Evolutionary conservation across 2,329 filamentous ascomycete species (phyloP).

Genomic region (Penicillium sp.): DNA sequence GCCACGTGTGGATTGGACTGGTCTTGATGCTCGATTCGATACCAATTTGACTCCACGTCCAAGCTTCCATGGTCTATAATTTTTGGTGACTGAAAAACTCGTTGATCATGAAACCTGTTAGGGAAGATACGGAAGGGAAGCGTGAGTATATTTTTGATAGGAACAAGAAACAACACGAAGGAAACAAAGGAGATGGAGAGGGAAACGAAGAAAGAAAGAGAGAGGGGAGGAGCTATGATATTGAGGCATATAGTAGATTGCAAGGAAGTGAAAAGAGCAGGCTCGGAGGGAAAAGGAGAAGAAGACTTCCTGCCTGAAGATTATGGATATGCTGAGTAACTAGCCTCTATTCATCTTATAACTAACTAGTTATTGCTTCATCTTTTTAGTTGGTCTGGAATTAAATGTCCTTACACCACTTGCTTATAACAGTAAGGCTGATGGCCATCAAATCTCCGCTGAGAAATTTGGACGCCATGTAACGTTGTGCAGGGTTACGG

Average conservation of each 20-base stretch:
- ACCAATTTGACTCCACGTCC: too few species aligned
- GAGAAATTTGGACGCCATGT: background rate
- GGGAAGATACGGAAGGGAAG: background rate
- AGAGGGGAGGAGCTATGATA: background rate
- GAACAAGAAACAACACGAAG: background rate
- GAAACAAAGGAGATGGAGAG: background rate
- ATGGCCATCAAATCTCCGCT: background rate
- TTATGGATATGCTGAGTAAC: too few species aligned
- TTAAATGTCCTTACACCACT: background rate
- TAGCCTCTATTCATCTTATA: background rate
- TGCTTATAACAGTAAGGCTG: background rate
- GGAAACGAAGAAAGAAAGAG: background rate
- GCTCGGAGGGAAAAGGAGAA: background rate
- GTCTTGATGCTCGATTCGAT: background rate
- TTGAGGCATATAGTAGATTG: background rate
- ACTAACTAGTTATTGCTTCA: background rate
- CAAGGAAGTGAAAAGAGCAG: background rate
- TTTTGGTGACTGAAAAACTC: too few species aligned
- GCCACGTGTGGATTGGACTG: too few species aligned
- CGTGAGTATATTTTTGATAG: background rate
- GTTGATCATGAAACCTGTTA: too few species aligned
- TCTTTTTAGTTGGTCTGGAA: background rate
- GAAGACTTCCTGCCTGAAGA: too few species aligned
- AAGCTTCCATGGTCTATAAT: background rate
- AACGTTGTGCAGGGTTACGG: background rate